phyloP scores from a whole-genome alignment of 1,284 basidiomycete genomes.

The Trametes sp. region DNA sequence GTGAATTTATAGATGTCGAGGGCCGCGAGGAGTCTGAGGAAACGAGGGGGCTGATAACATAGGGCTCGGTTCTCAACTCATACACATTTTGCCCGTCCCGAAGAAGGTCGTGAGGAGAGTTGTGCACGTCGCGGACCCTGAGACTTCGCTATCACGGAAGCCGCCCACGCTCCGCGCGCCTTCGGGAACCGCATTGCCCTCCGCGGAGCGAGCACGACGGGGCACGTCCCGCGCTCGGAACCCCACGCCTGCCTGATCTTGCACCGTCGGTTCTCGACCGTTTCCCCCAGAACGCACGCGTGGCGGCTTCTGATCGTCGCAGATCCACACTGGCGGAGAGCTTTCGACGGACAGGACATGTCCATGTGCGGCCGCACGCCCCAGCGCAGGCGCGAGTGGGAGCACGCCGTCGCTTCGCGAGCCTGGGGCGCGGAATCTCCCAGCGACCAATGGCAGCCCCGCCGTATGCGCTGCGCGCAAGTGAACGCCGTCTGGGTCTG shows the following conservation, averaged over 20 bases:
- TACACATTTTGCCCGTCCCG: slow-evolving; percentile 16
- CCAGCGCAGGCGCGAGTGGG: neutral
- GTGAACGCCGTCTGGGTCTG: too few relatives aligned
- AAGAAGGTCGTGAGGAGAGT: slow-evolving; percentile 9
- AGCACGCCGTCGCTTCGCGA: neutral
- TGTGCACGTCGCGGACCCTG: slow-evolving; percentile 9
- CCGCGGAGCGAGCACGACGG: slow-evolving; percentile 19
- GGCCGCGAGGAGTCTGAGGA: neutral
- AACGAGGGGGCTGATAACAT: slow-evolving; percentile 24
- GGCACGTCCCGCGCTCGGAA: neutral
- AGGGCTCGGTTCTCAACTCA: slow-evolving; percentile 10
- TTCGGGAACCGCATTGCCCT: slow-evolving; percentile 24
- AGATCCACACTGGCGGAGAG: slow-evolving; percentile 11
- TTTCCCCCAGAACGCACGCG: slow-evolving; percentile 4
- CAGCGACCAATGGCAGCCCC: slow-evolving; percentile 17
- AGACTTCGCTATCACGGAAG: slow-evolving; percentile 32
- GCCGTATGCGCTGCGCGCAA: slow-evolving; percentile 16
- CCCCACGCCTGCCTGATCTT: neutral
- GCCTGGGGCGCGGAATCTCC: neutral
- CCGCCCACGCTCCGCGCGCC: slow-evolving; percentile 11
- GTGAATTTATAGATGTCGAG: slow-evolving; percentile 25
- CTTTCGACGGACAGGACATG: slow-evolving; percentile 7
- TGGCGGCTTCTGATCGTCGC: slow-evolving; percentile 24
- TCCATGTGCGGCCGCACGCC: neutral
- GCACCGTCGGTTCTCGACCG: slow-evolving; percentile 1